These are phyloP conservation scores for Mortierella sp. DNA, from an alignment of 371 early-diverging fungal genomes.

Conservation along the genomic window DNA sequence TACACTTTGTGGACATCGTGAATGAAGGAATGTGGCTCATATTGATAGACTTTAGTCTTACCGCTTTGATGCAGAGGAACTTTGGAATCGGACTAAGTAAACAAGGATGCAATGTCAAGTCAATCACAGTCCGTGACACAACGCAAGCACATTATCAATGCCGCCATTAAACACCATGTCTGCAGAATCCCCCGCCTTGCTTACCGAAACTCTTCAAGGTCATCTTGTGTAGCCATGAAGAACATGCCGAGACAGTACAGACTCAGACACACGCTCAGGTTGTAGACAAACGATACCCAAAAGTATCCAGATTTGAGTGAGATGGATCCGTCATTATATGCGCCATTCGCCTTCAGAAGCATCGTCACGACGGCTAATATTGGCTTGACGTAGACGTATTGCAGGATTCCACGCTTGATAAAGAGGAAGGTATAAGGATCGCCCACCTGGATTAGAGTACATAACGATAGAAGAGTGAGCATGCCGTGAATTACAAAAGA, in stretches of 20 bases:
- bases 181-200: neutral
- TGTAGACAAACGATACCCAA: constrained; percentile 88
- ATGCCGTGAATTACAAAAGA: no score
- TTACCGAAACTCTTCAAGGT: constrained; percentile 83
- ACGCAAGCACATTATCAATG: no score
- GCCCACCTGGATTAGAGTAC: constrained; percentile 65
- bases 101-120: no score
- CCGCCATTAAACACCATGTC: no score
- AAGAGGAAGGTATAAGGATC: constrained; percentile 91
- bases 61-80: constrained; percentile 93
- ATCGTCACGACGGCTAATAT: constrained; percentile 83
- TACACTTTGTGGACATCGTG: no score
- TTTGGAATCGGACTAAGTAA: constrained; percentile 87
- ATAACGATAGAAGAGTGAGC: no score
- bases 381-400: constrained; percentile 94
- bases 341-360: constrained; percentile 77
- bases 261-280: constrained; percentile 84
- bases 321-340: constrained; percentile 87
- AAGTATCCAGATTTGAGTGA: constrained; percentile 78
- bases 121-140: no score
- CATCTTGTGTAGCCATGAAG: constrained; percentile 85
- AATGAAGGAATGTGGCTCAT: no score
- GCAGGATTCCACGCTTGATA: constrained; percentile 92
- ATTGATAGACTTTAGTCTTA: no score
- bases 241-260: constrained; percentile 92